Base-by-base conservation (phyloP, 2,329 filamentous ascomycete genomes). In the Fusarium nygamai region DNA sequence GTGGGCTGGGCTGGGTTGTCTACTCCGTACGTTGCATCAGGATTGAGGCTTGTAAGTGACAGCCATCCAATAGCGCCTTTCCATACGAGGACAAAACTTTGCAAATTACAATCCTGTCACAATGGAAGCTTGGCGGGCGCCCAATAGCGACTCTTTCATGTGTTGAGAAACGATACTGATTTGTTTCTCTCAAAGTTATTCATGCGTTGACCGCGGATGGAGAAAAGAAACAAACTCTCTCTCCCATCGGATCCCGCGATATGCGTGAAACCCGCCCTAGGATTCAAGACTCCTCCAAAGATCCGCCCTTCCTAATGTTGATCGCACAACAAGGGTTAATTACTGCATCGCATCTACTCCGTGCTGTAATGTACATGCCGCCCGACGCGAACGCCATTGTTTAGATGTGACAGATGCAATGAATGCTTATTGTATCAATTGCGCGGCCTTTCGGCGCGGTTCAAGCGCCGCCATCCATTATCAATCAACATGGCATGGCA, bases 41-140 rank as follows among this genome's bases (percentile, higher is more conserved):
- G 36, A 53, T 59, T 61, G 65, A 69, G 73, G 69, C 68, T 71
- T 73, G 64, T 72, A 72, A 74, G 72, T 74, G 71, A 69, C 50
- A 51, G 50, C 67, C n/a, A 50, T 70, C 66, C 67, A 70, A 70
- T 63, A 46, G 68, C 59, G 60, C 44, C 48, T 48, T 65, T 39
- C 46, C 29, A 59, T 61, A 64, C 54, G 58, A 60, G 53, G 43
- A 51, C 64, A 47, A 67, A 63, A 48, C 43, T 53, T 60, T 70
- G 46, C 51, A 65, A 53, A 48, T 56, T 68, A 58, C 43, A 61
- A 44, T 58, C 56, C 48, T 38, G 22, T 31, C 51, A 41, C 36
- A 58, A 54, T 54, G 38, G 22, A 24, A 34, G n/a, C 33, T 71
- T 51, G 64, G 44, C 44, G n/a, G 64, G 48, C 24, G 19, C 59